Percentiles rank a stretch among this genome's conserved stretches.
Conservation (phyloP, 768 basidiomycete species). For the Pleurotus citrinopileatus region DNA sequence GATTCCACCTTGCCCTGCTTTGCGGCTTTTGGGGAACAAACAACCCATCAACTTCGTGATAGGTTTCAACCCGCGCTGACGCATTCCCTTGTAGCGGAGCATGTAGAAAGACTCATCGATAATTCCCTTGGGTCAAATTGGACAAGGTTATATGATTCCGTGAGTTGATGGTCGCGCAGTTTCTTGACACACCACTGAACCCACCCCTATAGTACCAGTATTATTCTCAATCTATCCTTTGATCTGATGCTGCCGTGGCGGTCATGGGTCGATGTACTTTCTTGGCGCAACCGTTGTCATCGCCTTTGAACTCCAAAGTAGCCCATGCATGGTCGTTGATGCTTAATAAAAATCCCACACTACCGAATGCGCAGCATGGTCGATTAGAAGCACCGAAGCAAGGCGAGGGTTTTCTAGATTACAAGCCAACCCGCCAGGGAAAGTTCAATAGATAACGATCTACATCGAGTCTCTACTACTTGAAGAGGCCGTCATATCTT, state of each 20-base stretch:
- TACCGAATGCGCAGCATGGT: not conserved
- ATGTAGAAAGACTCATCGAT: constrained; percentile 88
- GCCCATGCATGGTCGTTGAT: not conserved
- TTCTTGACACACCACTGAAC: not conserved
- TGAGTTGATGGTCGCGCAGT: too few species aligned
- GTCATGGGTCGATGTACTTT: not conserved
- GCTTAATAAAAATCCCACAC: too few species aligned
- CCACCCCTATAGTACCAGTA: constrained; percentile 72
- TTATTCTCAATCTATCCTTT: constrained; percentile 86
- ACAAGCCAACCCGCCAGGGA: too few species aligned
- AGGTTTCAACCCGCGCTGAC: constrained; percentile 92
- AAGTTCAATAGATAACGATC: not conserved
- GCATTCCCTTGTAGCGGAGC: constrained; percentile 78
- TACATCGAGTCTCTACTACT: too few species aligned
- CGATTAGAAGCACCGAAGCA: not conserved
- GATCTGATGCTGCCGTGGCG: constrained; percentile 7
- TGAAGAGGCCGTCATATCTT: constrained; percentile 66
- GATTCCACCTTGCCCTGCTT: constrained; percentile 94
- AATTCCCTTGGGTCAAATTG: constrained; percentile 90
- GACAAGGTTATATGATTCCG: constrained; percentile 95
- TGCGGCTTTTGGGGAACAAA: constrained; percentile 85
- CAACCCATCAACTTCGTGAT: constrained; percentile 82
- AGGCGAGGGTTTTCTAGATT: not conserved
- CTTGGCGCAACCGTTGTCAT: too few species aligned
- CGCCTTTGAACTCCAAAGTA: too few species aligned